These are phyloP conservation scores for Hymenoscyphus repandus DNA, from an alignment of 2,329 filamentous ascomycete species.

Conservation along the genomic window DNA sequence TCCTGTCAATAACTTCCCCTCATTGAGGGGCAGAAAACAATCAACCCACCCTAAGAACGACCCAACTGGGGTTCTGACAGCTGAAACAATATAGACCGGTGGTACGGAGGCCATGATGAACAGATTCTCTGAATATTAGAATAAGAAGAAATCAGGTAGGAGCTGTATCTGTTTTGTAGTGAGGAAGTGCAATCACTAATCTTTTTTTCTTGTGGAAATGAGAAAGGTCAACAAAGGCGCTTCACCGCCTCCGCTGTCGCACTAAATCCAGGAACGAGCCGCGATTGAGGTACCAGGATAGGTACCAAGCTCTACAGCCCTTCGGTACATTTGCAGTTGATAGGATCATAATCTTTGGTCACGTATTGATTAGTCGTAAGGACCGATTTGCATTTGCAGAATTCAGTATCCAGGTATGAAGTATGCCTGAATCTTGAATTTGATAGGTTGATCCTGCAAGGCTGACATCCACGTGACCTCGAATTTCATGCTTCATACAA, in stretches of 20 bases:
- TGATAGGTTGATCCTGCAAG: constrained; percentile 2
- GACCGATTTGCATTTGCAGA: too few relatives aligned
- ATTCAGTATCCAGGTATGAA: too few relatives aligned
- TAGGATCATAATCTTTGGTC: too few relatives aligned
- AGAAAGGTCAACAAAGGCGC: constrained; percentile 5
- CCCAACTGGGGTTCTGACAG: constrained; percentile 83
- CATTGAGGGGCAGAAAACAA: constrained; percentile 50
- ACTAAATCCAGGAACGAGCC: background rate
- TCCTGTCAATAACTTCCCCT: constrained; percentile 16
- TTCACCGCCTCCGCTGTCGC: constrained; percentile 10
- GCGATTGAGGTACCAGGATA: background rate
- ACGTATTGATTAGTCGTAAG: too few relatives aligned
- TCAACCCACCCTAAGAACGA: constrained; percentile 80
- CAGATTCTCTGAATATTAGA: background rate
- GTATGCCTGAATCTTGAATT: background rate
- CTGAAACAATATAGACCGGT: constrained; percentile 93
- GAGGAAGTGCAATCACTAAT: constrained; percentile 8
- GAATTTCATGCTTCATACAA: background rate
- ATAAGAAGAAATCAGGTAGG: background rate
- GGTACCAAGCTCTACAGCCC: background rate
- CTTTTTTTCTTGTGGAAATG: constrained; percentile 3
- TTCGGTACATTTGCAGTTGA: too few relatives aligned
- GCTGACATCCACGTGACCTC: constrained; percentile 23
- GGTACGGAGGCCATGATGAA: constrained; percentile 70
- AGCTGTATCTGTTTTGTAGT: background rate